These are phyloP conservation scores for Eucalyptus coolabah DNA, from an alignment of 345 rosid genomes.

Conservation along the genomic window DNA sequence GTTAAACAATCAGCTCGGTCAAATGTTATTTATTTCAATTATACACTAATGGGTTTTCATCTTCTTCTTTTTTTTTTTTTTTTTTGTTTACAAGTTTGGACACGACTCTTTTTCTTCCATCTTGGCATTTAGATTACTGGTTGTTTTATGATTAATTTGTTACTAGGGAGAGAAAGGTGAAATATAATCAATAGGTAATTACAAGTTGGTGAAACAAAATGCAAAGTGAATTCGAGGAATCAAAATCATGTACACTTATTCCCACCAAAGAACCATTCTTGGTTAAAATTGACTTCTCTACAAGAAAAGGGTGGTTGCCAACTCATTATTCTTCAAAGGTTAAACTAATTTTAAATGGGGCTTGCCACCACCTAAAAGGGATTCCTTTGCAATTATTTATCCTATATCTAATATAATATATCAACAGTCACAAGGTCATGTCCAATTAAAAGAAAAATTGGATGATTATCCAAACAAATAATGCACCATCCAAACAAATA, in stretches of 20 bases:
- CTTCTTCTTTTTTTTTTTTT: no score
- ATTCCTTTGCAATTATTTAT: background rate
- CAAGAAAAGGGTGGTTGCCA: background rate
- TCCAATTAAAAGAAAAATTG: background rate
- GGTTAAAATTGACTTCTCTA: background rate
- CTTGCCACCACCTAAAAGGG: background rate
- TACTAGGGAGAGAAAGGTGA: background rate
- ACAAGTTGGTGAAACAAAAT: background rate
- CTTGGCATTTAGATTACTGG: background rate
- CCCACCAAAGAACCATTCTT: background rate
- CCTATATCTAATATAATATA: background rate
- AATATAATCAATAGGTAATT: background rate
- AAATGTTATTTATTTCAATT: background rate
- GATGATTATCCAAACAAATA: background rate
- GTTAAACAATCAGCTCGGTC: background rate
- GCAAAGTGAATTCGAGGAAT: background rate
- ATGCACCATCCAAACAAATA: background rate
- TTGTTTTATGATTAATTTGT: background rate
- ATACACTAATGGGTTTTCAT: background rate
- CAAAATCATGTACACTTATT: background rate
- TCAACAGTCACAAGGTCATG: background rate
- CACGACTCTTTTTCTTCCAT: background rate
- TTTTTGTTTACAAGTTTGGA: background rate
- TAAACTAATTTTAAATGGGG: background rate
- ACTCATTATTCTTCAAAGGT: background rate